Conservation (phyloP, 352 stramenopile species). For the Phytophthora megakarya region DNA sequence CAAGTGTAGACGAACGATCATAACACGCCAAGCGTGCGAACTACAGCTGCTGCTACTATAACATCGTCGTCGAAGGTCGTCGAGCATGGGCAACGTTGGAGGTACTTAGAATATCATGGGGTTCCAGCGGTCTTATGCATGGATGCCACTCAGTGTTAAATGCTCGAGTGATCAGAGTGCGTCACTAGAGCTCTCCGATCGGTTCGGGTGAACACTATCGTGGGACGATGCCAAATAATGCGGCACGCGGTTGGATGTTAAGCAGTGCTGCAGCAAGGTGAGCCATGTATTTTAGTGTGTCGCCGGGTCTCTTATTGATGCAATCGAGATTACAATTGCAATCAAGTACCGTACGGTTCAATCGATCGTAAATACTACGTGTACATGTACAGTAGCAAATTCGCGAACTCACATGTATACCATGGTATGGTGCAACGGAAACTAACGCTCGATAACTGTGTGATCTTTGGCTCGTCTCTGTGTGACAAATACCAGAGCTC, state of each 20-base stretch:
- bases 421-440: slow-evolving; percentile 4
- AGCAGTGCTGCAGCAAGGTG: slow-evolving; percentile 2
- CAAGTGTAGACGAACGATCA: neutral
- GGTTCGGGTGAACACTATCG: slow-evolving; percentile 8
- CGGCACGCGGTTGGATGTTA: slow-evolving; percentile 8
- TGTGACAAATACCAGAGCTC: neutral
- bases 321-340: no score
- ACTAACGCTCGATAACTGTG: slow-evolving; percentile 17
- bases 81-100: neutral
- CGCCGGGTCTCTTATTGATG: no score
- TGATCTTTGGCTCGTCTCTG: neutral
- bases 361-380: no score
- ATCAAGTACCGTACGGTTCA: no score
- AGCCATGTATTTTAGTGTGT: no score
- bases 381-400: no score
- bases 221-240: neutral
- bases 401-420: no score
- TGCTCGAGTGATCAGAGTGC: slow-evolving; percentile 1
- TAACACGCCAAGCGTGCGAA: neutral
- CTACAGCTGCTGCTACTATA: neutral
- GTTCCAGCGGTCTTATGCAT: slow-evolving; percentile 10
- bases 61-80: neutral
- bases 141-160: slow-evolving; percentile 28
- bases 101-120: neutral
- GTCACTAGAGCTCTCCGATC: slow-evolving; percentile 4